Evolutionary conservation across 1,139 yeast genomes (phyloP), one percentile per base, ranked within the genome.

Genomic region (Scheffersomyces lignicola): DNA sequence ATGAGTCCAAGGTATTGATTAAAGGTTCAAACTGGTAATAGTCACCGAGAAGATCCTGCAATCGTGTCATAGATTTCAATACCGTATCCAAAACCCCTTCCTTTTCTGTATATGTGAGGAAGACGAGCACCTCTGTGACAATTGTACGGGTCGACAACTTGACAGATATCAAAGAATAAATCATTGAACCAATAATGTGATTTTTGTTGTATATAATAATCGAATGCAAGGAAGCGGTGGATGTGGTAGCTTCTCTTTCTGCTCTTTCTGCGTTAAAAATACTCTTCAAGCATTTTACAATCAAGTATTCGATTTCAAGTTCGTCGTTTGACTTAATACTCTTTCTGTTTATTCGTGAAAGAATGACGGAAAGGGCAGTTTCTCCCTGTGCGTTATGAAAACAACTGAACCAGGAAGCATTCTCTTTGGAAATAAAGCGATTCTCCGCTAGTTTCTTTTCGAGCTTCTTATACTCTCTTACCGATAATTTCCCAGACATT

Each of bases 311-410:
- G 38, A 54, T 60, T 35, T 69, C 74, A 28, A 69, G 65, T 39
- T 69, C 75, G 23, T 69, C 73, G 40, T 70, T 69, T 28, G 65
- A 63, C 45, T 70, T 70, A 38, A 69, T 68, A 42, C 71, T 65
- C 43, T 68, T 67, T 40, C 60, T 66, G 43, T 66, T 68, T 24
- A 69, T 58, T 31, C 71, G 49, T 2, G 67, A 51, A 24, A 70
- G 58, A 10, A 65, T 57, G 5, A 67, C 73, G 1, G 72, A 58
- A 15, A 70, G 52, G 0, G 76, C 76, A 9, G 71, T 60, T 36
- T 69, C 76, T 16, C 76, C 76, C 44, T 70, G 75, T 2, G 64
- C 62, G 11, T 54, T 57, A 13, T 58, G 52, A 43, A 70, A 70
- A 7, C 47, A 49, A 27, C 48, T 52, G 3, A 59, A 49, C 74